phyloP scores from a whole-genome alignment of 768 basidiomycete genomes.

The Podaxis carcinomalis region DNA sequence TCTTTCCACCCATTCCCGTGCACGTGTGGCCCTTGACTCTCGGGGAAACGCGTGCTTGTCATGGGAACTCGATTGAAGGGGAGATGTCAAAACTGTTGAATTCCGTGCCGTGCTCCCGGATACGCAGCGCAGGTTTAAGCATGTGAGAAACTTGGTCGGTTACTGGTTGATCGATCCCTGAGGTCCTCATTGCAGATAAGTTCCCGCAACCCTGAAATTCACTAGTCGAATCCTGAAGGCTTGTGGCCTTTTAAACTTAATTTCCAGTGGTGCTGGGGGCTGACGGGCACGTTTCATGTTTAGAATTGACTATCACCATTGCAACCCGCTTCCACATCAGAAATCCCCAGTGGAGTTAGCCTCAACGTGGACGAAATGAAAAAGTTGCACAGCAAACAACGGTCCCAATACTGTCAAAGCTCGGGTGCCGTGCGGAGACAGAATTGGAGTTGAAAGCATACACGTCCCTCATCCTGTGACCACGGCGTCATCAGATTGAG shows the following conservation, averaged over 20 bases:
- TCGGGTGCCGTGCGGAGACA: background rate
- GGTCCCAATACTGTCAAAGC: background rate
- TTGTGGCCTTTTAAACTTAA: conserved; percentile 1
- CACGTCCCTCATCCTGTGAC: background rate
- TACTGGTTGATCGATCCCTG: background rate
- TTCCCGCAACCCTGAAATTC: background rate
- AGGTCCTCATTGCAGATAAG: conserved; percentile 2
- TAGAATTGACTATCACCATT: conserved; percentile 11
- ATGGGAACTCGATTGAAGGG: conserved; percentile 2
- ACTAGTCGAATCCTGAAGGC: background rate
- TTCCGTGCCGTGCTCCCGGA: conserved; percentile 5
- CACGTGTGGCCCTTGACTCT: background rate
- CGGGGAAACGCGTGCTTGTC: conserved; percentile 7
- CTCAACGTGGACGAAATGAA: conserved; percentile 3
- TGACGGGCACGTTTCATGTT: conserved; percentile 9
- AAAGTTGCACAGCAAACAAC: background rate
- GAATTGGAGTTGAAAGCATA: background rate
- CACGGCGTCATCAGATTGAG: background rate
- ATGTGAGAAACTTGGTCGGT: background rate
- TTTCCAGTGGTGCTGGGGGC: conserved; percentile 1
- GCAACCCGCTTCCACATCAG: conserved; percentile 13
- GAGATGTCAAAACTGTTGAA: background rate
- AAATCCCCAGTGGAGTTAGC: conserved; percentile 4
- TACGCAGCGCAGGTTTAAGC: background rate
- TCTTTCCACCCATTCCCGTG: background rate